phyloP scores from a whole-genome alignment of 163 green algal genomes.

The Trebouxia gelatinosa region DNA sequence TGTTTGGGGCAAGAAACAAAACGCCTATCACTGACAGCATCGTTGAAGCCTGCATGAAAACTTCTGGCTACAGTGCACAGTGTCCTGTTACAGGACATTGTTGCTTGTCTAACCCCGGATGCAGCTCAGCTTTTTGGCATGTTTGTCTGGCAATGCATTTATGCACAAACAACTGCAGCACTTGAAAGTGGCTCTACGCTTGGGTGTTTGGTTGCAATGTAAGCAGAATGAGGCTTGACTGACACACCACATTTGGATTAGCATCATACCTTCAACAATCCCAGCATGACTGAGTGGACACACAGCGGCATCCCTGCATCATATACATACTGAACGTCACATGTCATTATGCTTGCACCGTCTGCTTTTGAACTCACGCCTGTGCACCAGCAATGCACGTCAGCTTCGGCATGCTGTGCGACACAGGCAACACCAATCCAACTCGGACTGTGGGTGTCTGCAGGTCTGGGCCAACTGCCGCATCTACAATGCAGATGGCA shows the following conservation, averaged over 20 bases:
- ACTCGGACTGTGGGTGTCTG: background rate
- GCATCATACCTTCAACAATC: too few species aligned
- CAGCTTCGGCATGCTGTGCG: background rate
- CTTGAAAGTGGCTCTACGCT: too few species aligned
- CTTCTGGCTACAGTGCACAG: background rate
- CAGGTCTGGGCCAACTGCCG: constrained; percentile 42
- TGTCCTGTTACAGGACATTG: background rate
- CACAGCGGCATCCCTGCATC: background rate
- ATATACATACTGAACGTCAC: too few species aligned
- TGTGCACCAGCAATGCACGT: background rate
- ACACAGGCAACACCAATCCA: background rate
- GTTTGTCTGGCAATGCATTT: too few species aligned
- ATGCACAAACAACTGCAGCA: too few species aligned
- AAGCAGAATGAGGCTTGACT: too few species aligned
- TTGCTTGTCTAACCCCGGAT: too few species aligned
- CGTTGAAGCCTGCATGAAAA: background rate
- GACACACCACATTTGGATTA: too few species aligned
- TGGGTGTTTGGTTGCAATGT: too few species aligned
- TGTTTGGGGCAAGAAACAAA: background rate
- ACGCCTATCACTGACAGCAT: background rate
- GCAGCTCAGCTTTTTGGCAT: too few species aligned
- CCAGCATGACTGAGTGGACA: background rate
- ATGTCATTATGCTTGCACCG: too few species aligned
- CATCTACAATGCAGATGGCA: constrained; percentile 48
- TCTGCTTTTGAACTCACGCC: too few species aligned